Evolutionary conservation across 495 filamentous ascomycete species (phyloP).

Genomic region (Talaromyces stipitatus): DNA sequence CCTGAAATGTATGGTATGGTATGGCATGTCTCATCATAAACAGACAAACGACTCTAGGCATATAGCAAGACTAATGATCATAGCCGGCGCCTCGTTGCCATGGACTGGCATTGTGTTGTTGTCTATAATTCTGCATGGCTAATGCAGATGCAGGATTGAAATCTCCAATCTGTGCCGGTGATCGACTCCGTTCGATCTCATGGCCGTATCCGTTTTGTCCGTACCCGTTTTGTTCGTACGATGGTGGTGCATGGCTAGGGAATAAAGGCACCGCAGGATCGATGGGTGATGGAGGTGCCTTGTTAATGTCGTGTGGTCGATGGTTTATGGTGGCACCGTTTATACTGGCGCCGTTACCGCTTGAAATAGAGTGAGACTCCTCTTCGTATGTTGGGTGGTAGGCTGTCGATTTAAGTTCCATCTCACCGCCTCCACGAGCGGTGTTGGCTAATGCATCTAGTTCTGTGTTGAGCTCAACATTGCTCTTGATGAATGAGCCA

Average conservation of each 20-base stretch:
- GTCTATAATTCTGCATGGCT: conserved; percentile 25
- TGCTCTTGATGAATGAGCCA: conserved; percentile 96
- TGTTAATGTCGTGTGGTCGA: conserved; percentile 18
- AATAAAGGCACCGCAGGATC: conserved; percentile 58
- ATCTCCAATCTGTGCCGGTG: conserved; percentile 26
- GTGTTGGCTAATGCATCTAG: conserved; percentile 90
- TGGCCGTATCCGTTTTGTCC: conserved; percentile 20
- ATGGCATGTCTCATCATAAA: conserved; percentile 27
- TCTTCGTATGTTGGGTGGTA: conserved; percentile 67
- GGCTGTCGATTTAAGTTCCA: conserved; percentile 59
- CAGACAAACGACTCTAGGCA: conserved; percentile 13
- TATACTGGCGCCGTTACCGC: conserved; percentile 30
- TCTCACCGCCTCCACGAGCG: conserved; percentile 54
- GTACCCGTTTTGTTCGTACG: conserved; percentile 27
- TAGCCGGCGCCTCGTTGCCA: conserved; percentile 64
- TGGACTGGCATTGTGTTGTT: conserved; percentile 52
- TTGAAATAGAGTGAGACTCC: conserved; percentile 63
- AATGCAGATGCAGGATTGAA: conserved; percentile 20
- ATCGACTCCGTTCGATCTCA: conserved; percentile 14
- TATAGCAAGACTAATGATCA: conserved; percentile 40
- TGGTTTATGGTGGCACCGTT: too few relatives aligned
- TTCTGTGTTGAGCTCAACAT: conserved; percentile 81
- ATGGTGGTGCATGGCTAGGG: conserved; percentile 37
- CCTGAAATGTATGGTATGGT: conserved; percentile 12
- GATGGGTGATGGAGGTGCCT: conserved; percentile 44